Conservation (phyloP, 495 filamentous ascomycete species). For the Friedmanniomyces endolithicus region DNA sequence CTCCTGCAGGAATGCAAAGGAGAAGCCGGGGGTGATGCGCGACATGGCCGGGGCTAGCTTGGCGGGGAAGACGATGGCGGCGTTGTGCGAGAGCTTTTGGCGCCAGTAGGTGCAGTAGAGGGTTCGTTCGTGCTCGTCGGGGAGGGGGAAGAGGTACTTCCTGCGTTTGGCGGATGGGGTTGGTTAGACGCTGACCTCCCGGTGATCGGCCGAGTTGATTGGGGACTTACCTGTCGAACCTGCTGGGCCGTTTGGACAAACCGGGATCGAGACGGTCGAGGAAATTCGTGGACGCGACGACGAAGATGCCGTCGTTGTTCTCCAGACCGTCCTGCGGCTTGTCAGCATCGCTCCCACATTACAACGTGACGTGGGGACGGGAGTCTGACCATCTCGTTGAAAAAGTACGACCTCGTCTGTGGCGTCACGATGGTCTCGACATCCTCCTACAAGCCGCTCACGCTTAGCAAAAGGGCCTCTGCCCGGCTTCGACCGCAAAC, state of each 20-base stretch:
- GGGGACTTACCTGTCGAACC: conserved; percentile 22
- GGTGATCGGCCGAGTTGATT: too few relatives aligned
- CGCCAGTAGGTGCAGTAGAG: conserved; percentile 30
- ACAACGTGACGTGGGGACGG: background rate
- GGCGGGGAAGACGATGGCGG: conserved; percentile 16
- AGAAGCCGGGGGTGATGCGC: conserved; percentile 16
- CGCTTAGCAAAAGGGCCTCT: too few relatives aligned
- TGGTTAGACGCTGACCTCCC: too few relatives aligned
- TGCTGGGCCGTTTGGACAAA: conserved; percentile 28
- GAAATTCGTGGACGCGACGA: conserved; percentile 31
- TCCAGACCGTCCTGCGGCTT: conserved; percentile 43
- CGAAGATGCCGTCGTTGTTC: conserved; percentile 30
- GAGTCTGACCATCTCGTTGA: conserved; percentile 40
- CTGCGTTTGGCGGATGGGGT: background rate
- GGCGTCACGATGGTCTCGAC: conserved; percentile 52
- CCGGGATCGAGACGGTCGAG: conserved; percentile 29
- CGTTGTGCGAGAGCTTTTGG: conserved; percentile 19
- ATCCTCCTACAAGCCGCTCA: too few relatives aligned
- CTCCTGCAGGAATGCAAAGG: conserved; percentile 24
- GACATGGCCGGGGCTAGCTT: conserved; percentile 19
- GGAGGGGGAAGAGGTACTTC: conserved; percentile 30
- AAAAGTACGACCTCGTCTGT: conserved; percentile 48
- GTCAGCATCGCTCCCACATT: conserved; percentile 25
- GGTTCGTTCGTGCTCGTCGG: conserved; percentile 23
- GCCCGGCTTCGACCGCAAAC: too few relatives aligned